Conservation (phyloP, 2,329 filamentous ascomycete genomes). For the Cryphonectria naterciae region DNA sequence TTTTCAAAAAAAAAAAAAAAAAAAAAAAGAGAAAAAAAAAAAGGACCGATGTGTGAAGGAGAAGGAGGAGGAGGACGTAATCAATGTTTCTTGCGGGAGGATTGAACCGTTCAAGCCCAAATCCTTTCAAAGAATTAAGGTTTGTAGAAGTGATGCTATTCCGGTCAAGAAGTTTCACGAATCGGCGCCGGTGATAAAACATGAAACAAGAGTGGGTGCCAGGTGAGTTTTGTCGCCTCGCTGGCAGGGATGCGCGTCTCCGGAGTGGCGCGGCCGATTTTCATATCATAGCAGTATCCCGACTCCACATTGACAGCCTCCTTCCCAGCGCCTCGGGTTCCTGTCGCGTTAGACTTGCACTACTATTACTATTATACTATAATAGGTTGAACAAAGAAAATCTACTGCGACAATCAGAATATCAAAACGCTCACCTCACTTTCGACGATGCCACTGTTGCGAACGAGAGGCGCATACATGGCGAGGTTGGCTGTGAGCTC, state of each 20-base stretch:
- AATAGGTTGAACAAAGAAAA: not conserved
- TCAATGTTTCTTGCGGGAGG: not conserved
- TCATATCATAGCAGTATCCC: not conserved
- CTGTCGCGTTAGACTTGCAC: not conserved
- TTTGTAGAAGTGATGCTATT: slow-evolving; percentile 3
- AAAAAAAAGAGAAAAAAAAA: not conserved
- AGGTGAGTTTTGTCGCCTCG: not conserved
- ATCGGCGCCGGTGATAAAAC: slow-evolving; percentile 1
- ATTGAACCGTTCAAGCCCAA: not conserved
- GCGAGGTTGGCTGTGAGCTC: not conserved
- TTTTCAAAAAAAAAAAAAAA: not conserved
- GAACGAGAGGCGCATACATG: not conserved
- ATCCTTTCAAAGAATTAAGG: not conserved
- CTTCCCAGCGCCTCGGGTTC: slow-evolving; percentile 1
- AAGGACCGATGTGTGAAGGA: not conserved
- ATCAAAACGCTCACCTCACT: not conserved
- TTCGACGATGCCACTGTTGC: not conserved
- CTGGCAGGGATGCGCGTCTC: not conserved
- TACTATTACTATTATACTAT: not conserved
- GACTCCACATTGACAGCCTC: slow-evolving; percentile 1
- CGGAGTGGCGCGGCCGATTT: not conserved
- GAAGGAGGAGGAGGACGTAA: not conserved
- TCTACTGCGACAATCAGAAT: not conserved
- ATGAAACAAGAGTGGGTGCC: slow-evolving; percentile 2
- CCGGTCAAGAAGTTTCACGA: slow-evolving; percentile 5